phyloP scores from a whole-genome alignment of 108 stramenopile species.

The Stephanodiscus triporus region DNA sequence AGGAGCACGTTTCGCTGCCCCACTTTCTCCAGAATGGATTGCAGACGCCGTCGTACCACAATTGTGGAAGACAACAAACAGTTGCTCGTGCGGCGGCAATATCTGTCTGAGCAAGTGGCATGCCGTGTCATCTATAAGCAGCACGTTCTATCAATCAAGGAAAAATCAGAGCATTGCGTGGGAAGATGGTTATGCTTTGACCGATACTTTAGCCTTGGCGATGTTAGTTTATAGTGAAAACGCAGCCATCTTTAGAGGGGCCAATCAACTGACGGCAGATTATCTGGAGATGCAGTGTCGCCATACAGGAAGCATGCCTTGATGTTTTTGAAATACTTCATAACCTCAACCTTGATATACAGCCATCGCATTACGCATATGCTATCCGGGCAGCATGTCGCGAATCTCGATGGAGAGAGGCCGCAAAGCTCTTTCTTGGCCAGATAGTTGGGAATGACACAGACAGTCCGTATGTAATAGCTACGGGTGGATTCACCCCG shows the following conservation, averaged over 20 bases:
- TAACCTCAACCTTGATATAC: slow-evolving; percentile 62
- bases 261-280: neutral
- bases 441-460: slow-evolving; percentile 68
- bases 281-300: neutral
- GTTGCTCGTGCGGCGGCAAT: neutral
- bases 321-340: slow-evolving; percentile 48
- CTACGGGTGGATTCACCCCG: slow-evolving; percentile 45
- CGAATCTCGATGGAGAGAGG: slow-evolving; percentile 65
- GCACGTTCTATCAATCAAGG: slow-evolving; percentile 38
- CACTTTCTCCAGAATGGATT: slow-evolving; percentile 34
- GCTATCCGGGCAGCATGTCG: slow-evolving; percentile 61
- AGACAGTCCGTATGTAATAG: slow-evolving; percentile 34
- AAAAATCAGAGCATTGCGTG: slow-evolving; percentile 33
- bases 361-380: slow-evolving; percentile 58
- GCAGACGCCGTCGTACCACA: slow-evolving; percentile 11
- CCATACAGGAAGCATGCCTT: slow-evolving; percentile 47
- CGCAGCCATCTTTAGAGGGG: slow-evolving; percentile 27
- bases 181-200: slow-evolving; percentile 28
- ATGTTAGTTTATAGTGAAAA: slow-evolving; percentile 43
- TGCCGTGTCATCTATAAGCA: slow-evolving; percentile 20
- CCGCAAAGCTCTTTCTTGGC: slow-evolving; percentile 59
- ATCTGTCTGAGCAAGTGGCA: slow-evolving; percentile 22
- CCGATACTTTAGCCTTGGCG: slow-evolving; percentile 34
- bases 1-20: slow-evolving; percentile 21
- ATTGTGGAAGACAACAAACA: neutral